Base-by-base conservation (phyloP, 1,284 basidiomycete genomes). In the Volvariella volvacea region DNA sequence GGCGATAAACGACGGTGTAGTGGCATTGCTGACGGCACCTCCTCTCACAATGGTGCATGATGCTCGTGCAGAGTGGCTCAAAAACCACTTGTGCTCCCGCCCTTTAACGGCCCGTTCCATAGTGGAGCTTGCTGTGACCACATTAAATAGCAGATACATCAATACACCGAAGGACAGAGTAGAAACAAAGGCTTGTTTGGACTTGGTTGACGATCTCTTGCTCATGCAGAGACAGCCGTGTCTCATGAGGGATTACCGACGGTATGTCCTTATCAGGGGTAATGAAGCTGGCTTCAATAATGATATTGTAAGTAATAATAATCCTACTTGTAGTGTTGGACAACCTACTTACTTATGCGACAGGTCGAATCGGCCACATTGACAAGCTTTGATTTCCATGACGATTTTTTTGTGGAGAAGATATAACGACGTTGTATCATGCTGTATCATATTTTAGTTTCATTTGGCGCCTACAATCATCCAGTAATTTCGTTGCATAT, bases 191-290 rank as follows among this genome's bases (percentile, higher is more conserved):
- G n/a, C n/a, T n/a, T n/a, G n/a, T n/a, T n/a, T n/a, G n/a, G n/a
- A n/a, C n/a, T n/a, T n/a, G n/a, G 52, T 60, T 0, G 50, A 56
- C 12, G 74, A 79, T 48, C 49, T 80, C 44, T 48, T 54, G 19
- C 46, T 52, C 4, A 70, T 81, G 67, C 74, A 80, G 50, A 55
- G 61, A 37, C 80, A 85, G 48, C 80, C 78, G 9, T 57, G 52
- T 21, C 65, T 85, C 22, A 78, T 82, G 71, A 59, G 68, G 37
- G 52, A 66, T 20, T 78, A 80, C 52, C 71, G 83, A 17, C 71
- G 83, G 28, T 86, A 73, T 57, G 74, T 83, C 9, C 66, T 82
- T 1, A 59, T 86, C 42, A 66, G 59, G 48, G 66, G 66, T 16
- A 53, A 59, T 22, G 31, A 31, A 25, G 10, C 22, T 41, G 28